These are phyloP conservation scores for Apophysomyces trapeziformis DNA, from an alignment of 371 early-diverging fungal genomes.

Conservation along the genomic window DNA sequence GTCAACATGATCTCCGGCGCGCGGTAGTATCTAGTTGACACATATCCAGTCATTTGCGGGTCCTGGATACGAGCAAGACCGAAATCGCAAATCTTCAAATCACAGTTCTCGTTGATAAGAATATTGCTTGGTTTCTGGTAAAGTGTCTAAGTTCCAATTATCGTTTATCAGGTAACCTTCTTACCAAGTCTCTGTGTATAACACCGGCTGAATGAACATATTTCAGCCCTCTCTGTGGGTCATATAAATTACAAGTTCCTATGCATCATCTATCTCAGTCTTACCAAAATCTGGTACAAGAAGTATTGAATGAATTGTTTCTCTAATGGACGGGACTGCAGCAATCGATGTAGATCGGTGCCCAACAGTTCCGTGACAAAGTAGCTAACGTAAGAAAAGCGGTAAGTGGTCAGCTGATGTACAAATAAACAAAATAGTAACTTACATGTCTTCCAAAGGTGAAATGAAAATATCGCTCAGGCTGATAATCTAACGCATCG, in stretches of 20 bases:
- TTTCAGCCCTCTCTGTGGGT: constrained; percentile 76
- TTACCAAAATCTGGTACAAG: constrained; percentile 89
- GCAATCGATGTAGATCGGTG: constrained; percentile 91
- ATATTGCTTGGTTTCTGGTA: constrained; percentile 94
- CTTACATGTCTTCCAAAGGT: constrained; percentile 88
- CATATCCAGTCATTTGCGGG: constrained; percentile 95
- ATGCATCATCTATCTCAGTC: constrained; percentile 12
- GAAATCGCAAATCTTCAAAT: constrained; percentile 97
- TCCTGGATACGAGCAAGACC: constrained; percentile 94
- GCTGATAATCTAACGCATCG: constrained; percentile 70
- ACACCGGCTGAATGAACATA: constrained; percentile 96
- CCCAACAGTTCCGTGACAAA: constrained; percentile 95
- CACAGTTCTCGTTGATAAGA: constrained; percentile 94
- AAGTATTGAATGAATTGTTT: constrained; percentile 96
- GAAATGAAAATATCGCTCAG: constrained; percentile 91
- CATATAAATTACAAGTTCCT: not conserved
- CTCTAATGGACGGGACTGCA: constrained; percentile 87
- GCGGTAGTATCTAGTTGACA: constrained; percentile 98
- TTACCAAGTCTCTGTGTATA: constrained; percentile 92
- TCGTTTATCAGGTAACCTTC: constrained; percentile 1
- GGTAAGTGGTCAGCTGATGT: not conserved
- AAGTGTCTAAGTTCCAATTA: not conserved
- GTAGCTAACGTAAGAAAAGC: constrained; percentile 57
- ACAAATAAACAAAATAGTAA: constrained; percentile 12
- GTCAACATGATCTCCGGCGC: constrained; percentile 99